These are phyloP conservation scores for Peronosclerospora sorghi DNA, from an alignment of 352 stramenopile genomes.

Conservation along the genomic window DNA sequence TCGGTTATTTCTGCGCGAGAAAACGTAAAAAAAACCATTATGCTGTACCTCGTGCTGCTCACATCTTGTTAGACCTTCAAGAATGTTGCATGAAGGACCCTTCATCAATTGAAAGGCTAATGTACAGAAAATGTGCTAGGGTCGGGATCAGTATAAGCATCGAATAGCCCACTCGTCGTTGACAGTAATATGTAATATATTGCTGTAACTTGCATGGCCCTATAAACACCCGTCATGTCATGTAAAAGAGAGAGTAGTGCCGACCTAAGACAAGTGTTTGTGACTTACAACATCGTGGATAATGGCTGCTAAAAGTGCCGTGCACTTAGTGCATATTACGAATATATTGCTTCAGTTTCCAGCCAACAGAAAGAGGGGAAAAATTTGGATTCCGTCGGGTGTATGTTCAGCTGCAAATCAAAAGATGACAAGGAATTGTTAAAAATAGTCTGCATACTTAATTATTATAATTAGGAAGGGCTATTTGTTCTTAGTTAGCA, in stretches of 20 bases:
- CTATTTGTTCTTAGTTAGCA: no score
- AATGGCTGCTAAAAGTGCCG: constrained; percentile 62
- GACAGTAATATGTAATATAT: constrained; percentile 79
- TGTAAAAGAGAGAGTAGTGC: neutral
- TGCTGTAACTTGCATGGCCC: constrained; percentile 81
- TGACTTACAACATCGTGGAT: constrained; percentile 68
- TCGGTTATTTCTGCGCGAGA: neutral
- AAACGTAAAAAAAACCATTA: no score
- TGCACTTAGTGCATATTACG: constrained; percentile 50
- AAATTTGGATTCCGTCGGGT: constrained; percentile 66
- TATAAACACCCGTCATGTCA: constrained; percentile 6
- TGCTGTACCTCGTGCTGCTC: constrained; percentile 72
- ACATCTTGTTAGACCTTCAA: constrained; percentile 57
- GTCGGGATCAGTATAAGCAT: constrained; percentile 74
- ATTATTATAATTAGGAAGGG: no score
- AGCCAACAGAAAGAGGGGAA: constrained; percentile 57
- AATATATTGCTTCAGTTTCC: constrained; percentile 46
- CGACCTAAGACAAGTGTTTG: neutral
- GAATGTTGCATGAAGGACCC: constrained; percentile 53
- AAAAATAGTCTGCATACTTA: no score
- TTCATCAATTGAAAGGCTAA: constrained; percentile 73
- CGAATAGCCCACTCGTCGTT: constrained; percentile 73
- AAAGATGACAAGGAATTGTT: constrained; percentile 1
- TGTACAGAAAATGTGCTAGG: constrained; percentile 83
- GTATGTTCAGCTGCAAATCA: constrained; percentile 52